These are phyloP conservation scores for Marasmius fiardii DNA, from an alignment of 1,284 basidiomycete genomes.

Conservation along the genomic window DNA sequence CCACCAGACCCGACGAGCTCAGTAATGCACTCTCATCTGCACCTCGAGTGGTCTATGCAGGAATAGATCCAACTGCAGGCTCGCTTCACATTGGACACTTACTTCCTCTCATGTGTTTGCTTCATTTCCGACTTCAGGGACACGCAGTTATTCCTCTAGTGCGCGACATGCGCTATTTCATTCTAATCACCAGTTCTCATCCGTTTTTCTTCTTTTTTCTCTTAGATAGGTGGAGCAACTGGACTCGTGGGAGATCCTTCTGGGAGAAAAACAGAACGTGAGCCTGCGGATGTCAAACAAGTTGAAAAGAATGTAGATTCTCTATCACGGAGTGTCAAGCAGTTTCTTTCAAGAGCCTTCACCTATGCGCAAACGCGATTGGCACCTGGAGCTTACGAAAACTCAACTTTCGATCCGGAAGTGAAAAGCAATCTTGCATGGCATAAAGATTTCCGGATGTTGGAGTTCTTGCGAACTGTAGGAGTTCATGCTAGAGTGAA, in stretches of 20 bases:
- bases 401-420: constrained; percentile 28
- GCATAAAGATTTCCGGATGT: constrained; percentile 69
- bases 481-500: constrained; percentile 85
- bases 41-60: constrained; percentile 74
- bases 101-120: constrained; percentile 79
- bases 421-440: constrained; percentile 87
- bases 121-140: constrained; percentile 85
- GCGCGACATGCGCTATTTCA: too few species aligned
- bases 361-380: constrained; percentile 50
- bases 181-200: too few species aligned
- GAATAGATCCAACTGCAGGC: constrained; percentile 89
- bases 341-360: constrained; percentile 71
- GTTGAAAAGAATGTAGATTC: constrained; percentile 68
- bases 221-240: constrained; percentile 94
- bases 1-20: constrained; percentile 34
- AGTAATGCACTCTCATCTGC: constrained; percentile 27
- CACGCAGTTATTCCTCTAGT: constrained; percentile 84
- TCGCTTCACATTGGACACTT: constrained; percentile 95
- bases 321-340: constrained; percentile 65
- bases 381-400: constrained; percentile 15
- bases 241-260: constrained; percentile 97
- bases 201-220: constrained; percentile 3
- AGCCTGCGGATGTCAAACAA: constrained; percentile 56
- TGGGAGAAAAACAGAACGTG: constrained; percentile 83
- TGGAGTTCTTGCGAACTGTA: constrained; percentile 84